Conservation (phyloP, 768 basidiomycete genomes). For the Leccinum variicolor region DNA sequence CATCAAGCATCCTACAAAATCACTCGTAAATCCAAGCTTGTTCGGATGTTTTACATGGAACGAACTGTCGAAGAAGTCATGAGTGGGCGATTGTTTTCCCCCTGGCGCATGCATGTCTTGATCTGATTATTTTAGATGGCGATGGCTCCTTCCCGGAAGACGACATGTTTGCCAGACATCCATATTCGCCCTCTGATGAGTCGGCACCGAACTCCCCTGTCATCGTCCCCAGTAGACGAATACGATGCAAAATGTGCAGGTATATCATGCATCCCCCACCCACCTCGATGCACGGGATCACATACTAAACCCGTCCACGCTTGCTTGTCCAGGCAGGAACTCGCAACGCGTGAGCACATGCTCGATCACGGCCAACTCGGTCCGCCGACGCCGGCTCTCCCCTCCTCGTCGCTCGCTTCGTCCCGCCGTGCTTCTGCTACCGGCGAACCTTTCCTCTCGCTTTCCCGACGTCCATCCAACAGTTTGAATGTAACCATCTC, state of each 20-base stretch:
- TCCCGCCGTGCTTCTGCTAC: constrained; percentile 42
- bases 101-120: not conserved
- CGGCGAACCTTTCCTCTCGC: constrained; percentile 3
- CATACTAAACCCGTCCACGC: not conserved
- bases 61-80: constrained; percentile 69
- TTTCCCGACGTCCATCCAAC: constrained; percentile 20
- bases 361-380: constrained; percentile 82
- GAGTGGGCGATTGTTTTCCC: constrained; percentile 48
- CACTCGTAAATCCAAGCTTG: constrained; percentile 60
- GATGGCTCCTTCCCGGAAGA: constrained; percentile 62
- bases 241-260: constrained; percentile 94
- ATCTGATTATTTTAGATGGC: constrained; percentile 50
- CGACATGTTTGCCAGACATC: constrained; percentile 76
- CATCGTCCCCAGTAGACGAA: constrained; percentile 53
- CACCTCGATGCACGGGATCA: not conserved
- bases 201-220: constrained; percentile 59
- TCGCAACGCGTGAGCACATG: constrained; percentile 93
- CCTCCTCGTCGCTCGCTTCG: constrained; percentile 41
- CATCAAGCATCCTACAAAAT: constrained; percentile 69
- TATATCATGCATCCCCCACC: constrained; percentile 24
- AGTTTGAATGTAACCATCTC: constrained; percentile 31
- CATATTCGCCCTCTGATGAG: constrained; percentile 60
- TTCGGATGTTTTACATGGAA: constrained; percentile 83
- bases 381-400: constrained; percentile 55
- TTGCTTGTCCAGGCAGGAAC: constrained; percentile 52